Conservation (phyloP, 2,329 filamentous ascomycete species). For the Dothideomycetes sp. region DNA sequence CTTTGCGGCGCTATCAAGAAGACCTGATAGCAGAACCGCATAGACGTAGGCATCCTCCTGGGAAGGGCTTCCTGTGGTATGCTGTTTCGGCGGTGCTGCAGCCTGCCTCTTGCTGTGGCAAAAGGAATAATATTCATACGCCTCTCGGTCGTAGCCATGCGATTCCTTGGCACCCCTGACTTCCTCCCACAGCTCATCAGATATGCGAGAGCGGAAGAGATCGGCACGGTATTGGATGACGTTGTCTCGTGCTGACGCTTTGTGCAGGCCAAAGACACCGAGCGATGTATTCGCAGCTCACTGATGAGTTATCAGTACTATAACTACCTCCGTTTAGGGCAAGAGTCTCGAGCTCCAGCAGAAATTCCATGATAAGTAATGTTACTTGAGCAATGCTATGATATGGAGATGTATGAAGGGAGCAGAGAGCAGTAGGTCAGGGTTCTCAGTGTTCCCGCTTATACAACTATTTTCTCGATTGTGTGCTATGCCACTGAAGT, state of each 20-base stretch:
- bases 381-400: no score
- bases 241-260: background rate
- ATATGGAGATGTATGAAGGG: no score
- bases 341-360: no score
- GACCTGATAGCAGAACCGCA: background rate
- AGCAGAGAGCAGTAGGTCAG: no score
- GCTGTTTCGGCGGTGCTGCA: background rate
- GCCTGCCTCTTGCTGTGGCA: background rate
- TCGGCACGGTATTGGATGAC: background rate
- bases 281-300: no score
- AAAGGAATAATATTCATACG: constrained; percentile 1
- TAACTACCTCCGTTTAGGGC: no score
- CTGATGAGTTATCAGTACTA: no score
- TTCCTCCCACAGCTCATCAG: background rate
- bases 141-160: constrained; percentile 4
- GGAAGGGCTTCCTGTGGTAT: background rate
- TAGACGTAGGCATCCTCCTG: background rate
- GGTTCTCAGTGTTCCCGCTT: no score
- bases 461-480: no score
- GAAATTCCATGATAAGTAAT: no score
- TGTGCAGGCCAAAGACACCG: no score
- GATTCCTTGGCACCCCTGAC: background rate
- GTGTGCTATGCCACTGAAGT: no score
- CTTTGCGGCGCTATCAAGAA: background rate
- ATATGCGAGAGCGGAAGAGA: background rate